Base-by-base conservation (phyloP, 2,329 filamentous ascomycete species). In the Fusarium sp. region DNA sequence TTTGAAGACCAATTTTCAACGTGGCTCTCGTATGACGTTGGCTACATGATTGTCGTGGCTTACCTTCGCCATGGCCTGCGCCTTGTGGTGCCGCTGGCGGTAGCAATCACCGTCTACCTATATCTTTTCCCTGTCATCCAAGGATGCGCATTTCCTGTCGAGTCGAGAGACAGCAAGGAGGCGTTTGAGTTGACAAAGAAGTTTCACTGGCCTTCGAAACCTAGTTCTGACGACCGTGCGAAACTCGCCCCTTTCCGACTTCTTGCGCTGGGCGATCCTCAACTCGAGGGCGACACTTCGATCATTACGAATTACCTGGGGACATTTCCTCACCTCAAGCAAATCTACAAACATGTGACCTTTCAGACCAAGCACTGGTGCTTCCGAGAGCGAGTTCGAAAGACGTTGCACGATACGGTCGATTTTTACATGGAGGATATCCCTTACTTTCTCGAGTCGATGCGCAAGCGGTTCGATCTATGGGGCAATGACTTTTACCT, bases 401-500 rank as follows among this genome's bases (percentile, higher is more conserved):
- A 84, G 74, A 81, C 81, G 50, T 77, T 86, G 10, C 88, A 90
- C 77, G 87, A 90, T 66, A 64, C 86, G 0, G 79, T 90, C 59
- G 88, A 90, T 69, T 80, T 93, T 33, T 83, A 84, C 68, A 83
- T 87, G 64, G 85, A 90, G 62, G 93, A 97, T 77, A 81, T 93
- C 2, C 89, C 89, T 6, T 86, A 87, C 70, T 84, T 89, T 16
- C 71, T 94, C 54, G 84, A 89, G 71, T 90, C 89, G 1, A 82
- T 86, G 55, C 87, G 92, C 69, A 99, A 99, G 81, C 86, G 87
- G 16, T 79, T 99, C 72, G 96, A 99, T 79, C 86, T 97, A 2
- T 87, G 93, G 75, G 96, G 96, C 4, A 99, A 99, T 79, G 96
- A 99, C 80, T 92, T 89, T 76, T 99, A 98, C 79, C 87, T 99